A percentile compares a stretch with the other conserved stretches of the same genome.
Evolutionary conservation across 139 green algal species (phyloP).

Genomic region (Haematococcus lacustris): DNA sequence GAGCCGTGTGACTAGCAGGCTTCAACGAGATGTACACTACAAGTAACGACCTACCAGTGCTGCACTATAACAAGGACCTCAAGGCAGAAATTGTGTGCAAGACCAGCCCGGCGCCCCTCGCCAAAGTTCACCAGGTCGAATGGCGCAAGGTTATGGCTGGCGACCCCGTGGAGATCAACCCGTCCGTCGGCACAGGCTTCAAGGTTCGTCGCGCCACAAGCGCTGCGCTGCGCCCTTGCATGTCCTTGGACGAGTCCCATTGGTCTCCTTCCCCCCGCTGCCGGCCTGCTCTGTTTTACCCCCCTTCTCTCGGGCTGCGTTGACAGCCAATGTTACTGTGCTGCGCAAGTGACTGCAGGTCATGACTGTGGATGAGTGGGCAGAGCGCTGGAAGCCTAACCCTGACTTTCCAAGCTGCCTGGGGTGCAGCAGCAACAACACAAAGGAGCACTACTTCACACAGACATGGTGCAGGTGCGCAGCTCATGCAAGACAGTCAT

Average conservation of each 20-base stretch:
- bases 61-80: no score
- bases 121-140: conserved; percentile 53
- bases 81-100: background rate
- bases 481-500: background rate
- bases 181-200: conserved; percentile 71
- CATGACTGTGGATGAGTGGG: conserved; percentile 86
- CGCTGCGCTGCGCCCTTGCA: background rate
- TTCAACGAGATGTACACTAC: no score
- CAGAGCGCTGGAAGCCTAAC: conserved; percentile 77
- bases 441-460: conserved; percentile 85
- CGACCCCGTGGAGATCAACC: conserved; percentile 91
- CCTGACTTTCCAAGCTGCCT: conserved; percentile 76
- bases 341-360: conserved; percentile 29
- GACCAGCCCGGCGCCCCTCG: conserved; percentile 23
- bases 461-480: conserved; percentile 48
- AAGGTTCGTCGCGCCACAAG: conserved; percentile 22
- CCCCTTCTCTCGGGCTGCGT: background rate
- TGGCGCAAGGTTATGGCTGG: conserved; percentile 68
- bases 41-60: no score
- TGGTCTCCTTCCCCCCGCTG: no score
- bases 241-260: background rate
- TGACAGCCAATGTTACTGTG: background rate
- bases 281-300: background rate
- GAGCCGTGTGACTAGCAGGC: no score
- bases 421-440: conserved; percentile 63